Evolutionary conservation across 345 rosid species (phyloP).

Genomic region (Dipteronia sinensis): DNA sequence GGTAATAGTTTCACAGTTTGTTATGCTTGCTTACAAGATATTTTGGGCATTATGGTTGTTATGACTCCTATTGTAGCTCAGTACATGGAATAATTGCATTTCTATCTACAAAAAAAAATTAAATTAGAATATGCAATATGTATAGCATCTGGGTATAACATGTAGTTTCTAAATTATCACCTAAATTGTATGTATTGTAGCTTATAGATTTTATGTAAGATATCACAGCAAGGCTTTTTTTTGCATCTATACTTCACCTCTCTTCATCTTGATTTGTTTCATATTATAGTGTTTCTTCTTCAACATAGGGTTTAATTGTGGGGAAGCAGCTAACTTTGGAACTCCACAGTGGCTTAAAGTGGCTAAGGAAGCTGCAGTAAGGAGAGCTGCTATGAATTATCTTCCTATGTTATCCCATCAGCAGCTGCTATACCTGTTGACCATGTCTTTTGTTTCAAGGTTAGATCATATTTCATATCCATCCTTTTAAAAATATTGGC

Average conservation of each 20-base stretch:
- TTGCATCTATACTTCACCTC: constrained; percentile 3
- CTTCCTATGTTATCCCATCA: constrained; percentile 99
- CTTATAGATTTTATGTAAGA: background rate
- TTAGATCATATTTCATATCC: constrained; percentile 32
- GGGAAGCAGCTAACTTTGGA: constrained; percentile 99
- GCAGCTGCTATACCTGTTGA: constrained; percentile 92
- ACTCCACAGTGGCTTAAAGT: constrained; percentile 96
- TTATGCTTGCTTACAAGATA: constrained; percentile 11
- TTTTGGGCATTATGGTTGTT: constrained; percentile 13
- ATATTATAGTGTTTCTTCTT: constrained; percentile 18
- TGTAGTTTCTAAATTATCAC: constrained; percentile 2
- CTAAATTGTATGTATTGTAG: background rate
- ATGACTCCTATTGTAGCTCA: constrained; percentile 16
- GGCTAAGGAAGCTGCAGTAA: constrained; percentile 98
- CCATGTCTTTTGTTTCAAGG: constrained; percentile 98
- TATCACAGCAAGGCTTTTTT: background rate
- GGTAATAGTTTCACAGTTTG: constrained; percentile 60
- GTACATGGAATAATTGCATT: background rate
- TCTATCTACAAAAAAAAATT: background rate
- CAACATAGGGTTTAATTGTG: constrained; percentile 89
- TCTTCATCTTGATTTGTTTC: constrained; percentile 8
- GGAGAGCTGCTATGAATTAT: constrained; percentile 99
- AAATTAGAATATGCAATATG: constrained; percentile 3
- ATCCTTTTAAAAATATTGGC: constrained; percentile 11
- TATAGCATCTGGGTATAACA: background rate